phyloP scores from a whole-genome alignment of 1,284 basidiomycete genomes.

The Paramarasmius palmivorus region DNA sequence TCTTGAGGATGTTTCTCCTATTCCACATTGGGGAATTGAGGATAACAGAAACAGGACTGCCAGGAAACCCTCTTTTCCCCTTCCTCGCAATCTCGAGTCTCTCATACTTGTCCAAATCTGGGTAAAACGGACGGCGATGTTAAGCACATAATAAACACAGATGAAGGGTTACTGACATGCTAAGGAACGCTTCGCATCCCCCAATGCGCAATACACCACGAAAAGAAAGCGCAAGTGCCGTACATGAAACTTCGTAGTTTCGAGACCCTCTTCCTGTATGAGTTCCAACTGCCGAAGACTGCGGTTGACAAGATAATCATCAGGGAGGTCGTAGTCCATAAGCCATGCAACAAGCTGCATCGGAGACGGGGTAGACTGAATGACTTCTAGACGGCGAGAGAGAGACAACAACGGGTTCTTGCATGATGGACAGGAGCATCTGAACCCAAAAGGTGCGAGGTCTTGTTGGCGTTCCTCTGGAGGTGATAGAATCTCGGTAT shows the following conservation, averaged over 20 bases:
- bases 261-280: background rate
- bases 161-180: too few relatives aligned
- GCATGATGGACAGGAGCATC: background rate
- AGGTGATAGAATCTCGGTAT: constrained; percentile 12
- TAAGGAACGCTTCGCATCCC: too few relatives aligned
- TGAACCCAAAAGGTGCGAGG: background rate
- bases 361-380: background rate
- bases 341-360: background rate
- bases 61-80: too few relatives aligned
- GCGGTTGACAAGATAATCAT: background rate
- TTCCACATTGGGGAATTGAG: too few relatives aligned
- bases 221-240: background rate
- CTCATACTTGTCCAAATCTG: too few relatives aligned
- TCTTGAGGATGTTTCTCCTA: too few relatives aligned
- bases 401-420: background rate
- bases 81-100: too few relatives aligned
- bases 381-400: background rate
- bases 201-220: background rate
- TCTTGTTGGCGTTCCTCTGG: background rate
- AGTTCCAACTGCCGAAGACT: background rate
- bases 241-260: background rate
- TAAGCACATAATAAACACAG: too few relatives aligned
- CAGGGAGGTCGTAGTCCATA: background rate
- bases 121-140: too few relatives aligned
- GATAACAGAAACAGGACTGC: too few relatives aligned